A percentile compares a stretch with the other conserved stretches of the same genome.
Conservation (phyloP, 495 filamentous ascomycete genomes). For the Penicillium manginii region DNA sequence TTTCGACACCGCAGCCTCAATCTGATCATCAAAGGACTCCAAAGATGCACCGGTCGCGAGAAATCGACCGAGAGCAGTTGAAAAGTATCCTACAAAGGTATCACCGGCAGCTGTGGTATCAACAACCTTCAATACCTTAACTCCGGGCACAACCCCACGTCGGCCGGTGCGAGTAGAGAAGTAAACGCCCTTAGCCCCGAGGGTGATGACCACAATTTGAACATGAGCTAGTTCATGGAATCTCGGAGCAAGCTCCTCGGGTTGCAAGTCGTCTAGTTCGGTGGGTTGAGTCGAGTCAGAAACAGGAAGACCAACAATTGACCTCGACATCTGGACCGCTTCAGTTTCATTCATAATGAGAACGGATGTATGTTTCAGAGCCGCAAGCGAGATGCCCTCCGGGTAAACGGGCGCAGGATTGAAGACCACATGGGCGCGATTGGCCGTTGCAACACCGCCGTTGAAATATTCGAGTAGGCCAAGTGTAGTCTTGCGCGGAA, state of each 20-base stretch:
- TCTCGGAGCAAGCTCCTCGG: conserved; percentile 44
- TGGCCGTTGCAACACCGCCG: neutral
- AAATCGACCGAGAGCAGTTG: conserved; percentile 25
- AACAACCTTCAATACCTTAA: conserved; percentile 65
- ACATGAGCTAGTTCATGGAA: conserved; percentile 64
- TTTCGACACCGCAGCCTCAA: conserved; percentile 21
- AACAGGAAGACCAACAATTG: conserved; percentile 23
- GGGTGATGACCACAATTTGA: conserved; percentile 71
- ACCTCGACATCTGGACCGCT: conserved; percentile 61
- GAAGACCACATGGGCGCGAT: conserved; percentile 23
- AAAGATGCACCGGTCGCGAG: conserved; percentile 17
- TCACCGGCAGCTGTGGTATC: conserved; percentile 90
- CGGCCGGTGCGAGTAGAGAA: conserved; percentile 43
- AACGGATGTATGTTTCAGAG: conserved; percentile 63
- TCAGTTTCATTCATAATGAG: conserved; percentile 85
- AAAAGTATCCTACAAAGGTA: conserved; percentile 68
- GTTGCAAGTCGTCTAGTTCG: conserved; percentile 23
- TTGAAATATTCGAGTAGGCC: conserved; percentile 60
- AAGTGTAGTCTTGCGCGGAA: conserved; percentile 68
- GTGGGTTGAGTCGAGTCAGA: conserved; percentile 1
- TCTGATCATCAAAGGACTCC: conserved; percentile 24
- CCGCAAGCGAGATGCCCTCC: conserved; percentile 50
- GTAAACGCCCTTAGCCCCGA: conserved; percentile 69
- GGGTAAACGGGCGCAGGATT: conserved; percentile 76
- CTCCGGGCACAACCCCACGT: conserved; percentile 48